phyloP scores from a whole-genome alignment of 352 stramenopile genomes.

The Pythium coloratum region DNA sequence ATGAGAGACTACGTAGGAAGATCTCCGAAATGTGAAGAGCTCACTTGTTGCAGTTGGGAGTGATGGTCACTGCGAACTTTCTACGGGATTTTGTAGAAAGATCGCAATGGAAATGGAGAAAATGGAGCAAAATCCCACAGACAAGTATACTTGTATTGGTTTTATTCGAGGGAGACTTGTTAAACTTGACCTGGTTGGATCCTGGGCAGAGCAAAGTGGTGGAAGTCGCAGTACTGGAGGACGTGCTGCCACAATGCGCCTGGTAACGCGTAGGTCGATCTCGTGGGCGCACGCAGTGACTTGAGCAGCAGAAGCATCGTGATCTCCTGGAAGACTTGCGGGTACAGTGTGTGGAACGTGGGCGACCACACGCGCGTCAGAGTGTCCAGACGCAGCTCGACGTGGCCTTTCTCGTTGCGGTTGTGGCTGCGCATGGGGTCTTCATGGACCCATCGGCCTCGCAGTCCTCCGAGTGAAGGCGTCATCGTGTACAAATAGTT shows the following conservation, averaged over 20 bases:
- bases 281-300: background rate
- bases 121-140: background rate
- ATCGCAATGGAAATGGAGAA: background rate
- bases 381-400: slow-evolving; percentile 9
- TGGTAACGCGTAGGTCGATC: slow-evolving; percentile 9
- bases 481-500: slow-evolving; percentile 56
- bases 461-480: slow-evolving; percentile 36
- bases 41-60: background rate
- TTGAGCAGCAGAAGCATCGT: slow-evolving; percentile 21
- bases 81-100: background rate
- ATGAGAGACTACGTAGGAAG: background rate
- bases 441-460: slow-evolving; percentile 55
- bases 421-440: slow-evolving; percentile 28
- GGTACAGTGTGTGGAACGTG: slow-evolving; percentile 18
- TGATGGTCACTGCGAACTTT: background rate
- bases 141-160: slow-evolving; percentile 4
- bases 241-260: slow-evolving; percentile 23
- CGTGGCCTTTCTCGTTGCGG: slow-evolving; percentile 15
- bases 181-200: background rate
- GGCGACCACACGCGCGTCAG: slow-evolving; percentile 17
- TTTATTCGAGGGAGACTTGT: background rate
- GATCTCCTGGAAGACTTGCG: slow-evolving; percentile 14
- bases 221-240: slow-evolving; percentile 25
- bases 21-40: background rate
- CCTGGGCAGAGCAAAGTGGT: slow-evolving; percentile 15